A percentile compares a stretch with the other conserved stretches of the same genome.
Conservation (phyloP, 1,139 yeast species). For the Nakaseomyces delphensis region DNA sequence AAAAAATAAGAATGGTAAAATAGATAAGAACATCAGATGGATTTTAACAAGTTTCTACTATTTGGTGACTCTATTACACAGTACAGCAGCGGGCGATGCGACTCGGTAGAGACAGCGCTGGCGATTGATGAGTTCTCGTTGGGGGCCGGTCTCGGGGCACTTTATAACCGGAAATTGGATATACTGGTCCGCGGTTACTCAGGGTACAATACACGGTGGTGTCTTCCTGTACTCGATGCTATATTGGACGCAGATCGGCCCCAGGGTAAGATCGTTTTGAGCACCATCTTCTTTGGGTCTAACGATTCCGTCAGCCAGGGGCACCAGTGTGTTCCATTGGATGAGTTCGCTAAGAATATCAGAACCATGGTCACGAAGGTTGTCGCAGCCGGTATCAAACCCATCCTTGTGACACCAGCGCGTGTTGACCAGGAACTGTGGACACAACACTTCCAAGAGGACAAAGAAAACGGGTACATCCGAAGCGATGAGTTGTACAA, state of each 20-base stretch:
- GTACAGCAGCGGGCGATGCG: constrained; percentile 25
- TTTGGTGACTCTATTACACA: constrained; percentile 71
- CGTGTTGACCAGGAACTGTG: constrained; percentile 42
- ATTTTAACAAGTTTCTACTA: constrained; percentile 42
- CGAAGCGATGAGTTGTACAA: constrained; percentile 38
- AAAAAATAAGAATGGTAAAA: no score
- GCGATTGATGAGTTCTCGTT: constrained; percentile 18
- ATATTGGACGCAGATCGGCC: constrained; percentile 37
- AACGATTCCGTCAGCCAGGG: constrained; percentile 53
- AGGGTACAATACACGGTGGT: constrained; percentile 55
- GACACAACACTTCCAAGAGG: constrained; percentile 30
- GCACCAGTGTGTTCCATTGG: constrained; percentile 48
- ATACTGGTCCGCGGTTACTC: constrained; percentile 52
- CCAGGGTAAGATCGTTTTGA: constrained; percentile 32
- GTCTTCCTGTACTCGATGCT: constrained; percentile 38
- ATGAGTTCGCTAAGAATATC: constrained; percentile 42
- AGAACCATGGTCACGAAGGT: constrained; percentile 36
- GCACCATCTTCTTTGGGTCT: constrained; percentile 64
- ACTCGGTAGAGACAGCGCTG: not conserved
- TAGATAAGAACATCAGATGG: constrained; percentile 12
- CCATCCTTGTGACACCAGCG: constrained; percentile 57
- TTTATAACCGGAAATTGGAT: constrained; percentile 46
- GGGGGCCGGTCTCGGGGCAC: constrained; percentile 44
- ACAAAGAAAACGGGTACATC: constrained; percentile 31
- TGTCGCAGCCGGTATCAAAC: constrained; percentile 36